These are phyloP conservation scores for Caulochytrium protostelioides DNA, from an alignment of 371 early-diverging fungal genomes.

Conservation along the genomic window DNA sequence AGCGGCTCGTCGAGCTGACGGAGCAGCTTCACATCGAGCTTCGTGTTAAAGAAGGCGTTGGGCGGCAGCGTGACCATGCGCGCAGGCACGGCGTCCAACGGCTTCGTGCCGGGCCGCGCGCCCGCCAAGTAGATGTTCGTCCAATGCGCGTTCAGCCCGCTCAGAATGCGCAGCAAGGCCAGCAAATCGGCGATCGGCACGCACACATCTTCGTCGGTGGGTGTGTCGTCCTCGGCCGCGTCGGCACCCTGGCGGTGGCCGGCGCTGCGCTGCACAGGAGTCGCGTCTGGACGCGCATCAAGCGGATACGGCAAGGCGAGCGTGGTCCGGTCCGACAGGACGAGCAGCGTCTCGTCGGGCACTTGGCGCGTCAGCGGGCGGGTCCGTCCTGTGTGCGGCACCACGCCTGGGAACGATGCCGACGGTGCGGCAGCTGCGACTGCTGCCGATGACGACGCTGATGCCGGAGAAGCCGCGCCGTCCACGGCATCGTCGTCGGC, in stretches of 20 bases:
- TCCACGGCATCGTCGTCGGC: conserved; percentile 8
- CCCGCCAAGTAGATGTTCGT: conserved; percentile 17
- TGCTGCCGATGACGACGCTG: background rate
- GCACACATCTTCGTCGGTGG: conserved; percentile 5
- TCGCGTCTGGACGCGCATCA: too few relatives aligned
- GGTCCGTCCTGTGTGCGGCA: too few relatives aligned
- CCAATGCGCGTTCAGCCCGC: conserved; percentile 29
- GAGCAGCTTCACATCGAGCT: conserved; percentile 56
- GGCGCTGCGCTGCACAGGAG: too few relatives aligned
- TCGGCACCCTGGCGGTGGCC: too few relatives aligned
- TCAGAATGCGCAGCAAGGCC: conserved; percentile 26
- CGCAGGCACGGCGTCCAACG: background rate
- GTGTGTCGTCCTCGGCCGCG: conserved; percentile 1
- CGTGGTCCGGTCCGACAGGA: too few relatives aligned
- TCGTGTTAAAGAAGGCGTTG: conserved; percentile 47
- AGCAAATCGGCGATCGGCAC: conserved; percentile 17
- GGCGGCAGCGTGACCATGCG: conserved; percentile 12
- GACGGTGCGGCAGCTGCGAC: conserved; percentile 1
- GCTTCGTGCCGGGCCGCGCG: background rate
- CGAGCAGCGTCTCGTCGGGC: too few relatives aligned
- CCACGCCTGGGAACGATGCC: background rate
- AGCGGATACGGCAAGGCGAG: too few relatives aligned
- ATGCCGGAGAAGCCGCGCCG: conserved; percentile 1
- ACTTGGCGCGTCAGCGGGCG: too few relatives aligned
- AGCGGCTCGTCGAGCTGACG: conserved; percentile 70